Base-by-base conservation (phyloP, 768 basidiomycete species). In the Melanogaster broomeanus region DNA sequence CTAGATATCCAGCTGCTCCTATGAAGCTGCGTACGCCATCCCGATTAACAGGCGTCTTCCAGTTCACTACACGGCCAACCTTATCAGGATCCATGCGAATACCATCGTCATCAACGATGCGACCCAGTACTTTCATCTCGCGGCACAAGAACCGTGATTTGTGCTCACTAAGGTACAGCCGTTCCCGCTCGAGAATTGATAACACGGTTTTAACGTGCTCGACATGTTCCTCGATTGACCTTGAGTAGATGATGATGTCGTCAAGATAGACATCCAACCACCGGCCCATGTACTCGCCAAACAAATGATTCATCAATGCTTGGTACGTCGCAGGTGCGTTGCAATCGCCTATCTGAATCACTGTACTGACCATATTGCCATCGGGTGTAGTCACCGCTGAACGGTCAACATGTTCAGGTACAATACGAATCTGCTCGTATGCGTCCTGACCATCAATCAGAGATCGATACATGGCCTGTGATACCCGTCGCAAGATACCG, bases 281-380 rank as follows among this genome's bases (percentile, higher is more conserved):
- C 0, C 8, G 4, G 0, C 49, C 49, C 2, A 58, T 45, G 4
- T 42, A 39, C 2, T 7, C 44, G 0, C 46, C 12, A 4, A 58
- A 55, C 2, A 55, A 15, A 16, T 55, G 27, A 5, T 51, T 55
- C 53, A 58, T 55, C 6, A 51, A 6, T 0, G 49, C 56, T 3
- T 81, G 79, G 47, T 77, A 81, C 0, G 77, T 81, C 0, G 74
- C 62, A 0, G 74, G 76, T 0, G 72, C 49, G 74, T 79, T 68
- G 76, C 72, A 2, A 74, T 71, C 42, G 0, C 56, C 34, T 2
- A 54, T 49, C 11, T 51, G 3, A n/a, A 38, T 38, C n/a, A 37
- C 16, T 7, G 35, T 37, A 31, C 73, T 75, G 3, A 72, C 45
- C 48, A 70, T 72, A 1, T 71, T 73, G 0, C 77, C 77, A 27